Base-by-base conservation (phyloP, 768 basidiomycete genomes). In the Tulasnella calospora region DNA sequence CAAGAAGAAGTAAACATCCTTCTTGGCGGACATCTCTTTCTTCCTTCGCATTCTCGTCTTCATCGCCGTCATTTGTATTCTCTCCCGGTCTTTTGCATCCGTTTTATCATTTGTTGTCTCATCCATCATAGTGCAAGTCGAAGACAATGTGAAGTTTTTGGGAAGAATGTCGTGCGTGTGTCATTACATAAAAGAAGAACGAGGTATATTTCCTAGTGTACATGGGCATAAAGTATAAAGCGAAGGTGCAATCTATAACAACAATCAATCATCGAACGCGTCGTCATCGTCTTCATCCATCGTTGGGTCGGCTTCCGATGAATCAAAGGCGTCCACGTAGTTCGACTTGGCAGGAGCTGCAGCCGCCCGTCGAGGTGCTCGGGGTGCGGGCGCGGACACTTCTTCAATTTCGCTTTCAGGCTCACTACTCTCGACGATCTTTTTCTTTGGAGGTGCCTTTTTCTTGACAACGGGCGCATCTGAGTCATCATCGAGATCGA, bases 401-500 rank as follows among this genome's bases (percentile, higher is more conserved):
- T 36, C 75, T 36, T 57, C 46, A 19, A 38, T 70, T 30, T 76
- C 75, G 55, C 47, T 76, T 0, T 67, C 61, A n/a, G 30, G 79
- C 15, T 57, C 79, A 27, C 78, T 71, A 70, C 61, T 77, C 73
- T 41, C 76, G n/a, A 69, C 79, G 27, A 69, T 17, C 46, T 77
- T 67, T 47, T 76, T 76, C 46, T 55, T 46, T 51, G 77, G 61
- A 33, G 76, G 30, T 79, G 78, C 41, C 35, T 35, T 73, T 19
- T 76, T 57, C 30, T 70, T 47, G 38, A 79, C 40, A 33, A 73
- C 79, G 19, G 61, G 44, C 44, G 72, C 83, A 38, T 88, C 87
- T 33, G 87, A 88, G 13, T 89, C 88, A 71, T 87, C 87, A 35
- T 87, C 87, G 46, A 84, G 84, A 41, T 84, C 84, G 27, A 84